Percentiles rank a stretch among this genome's conserved stretches.
Conservation (phyloP, 164 flowering plant genomes). For the Aristolochia californica region DNA sequence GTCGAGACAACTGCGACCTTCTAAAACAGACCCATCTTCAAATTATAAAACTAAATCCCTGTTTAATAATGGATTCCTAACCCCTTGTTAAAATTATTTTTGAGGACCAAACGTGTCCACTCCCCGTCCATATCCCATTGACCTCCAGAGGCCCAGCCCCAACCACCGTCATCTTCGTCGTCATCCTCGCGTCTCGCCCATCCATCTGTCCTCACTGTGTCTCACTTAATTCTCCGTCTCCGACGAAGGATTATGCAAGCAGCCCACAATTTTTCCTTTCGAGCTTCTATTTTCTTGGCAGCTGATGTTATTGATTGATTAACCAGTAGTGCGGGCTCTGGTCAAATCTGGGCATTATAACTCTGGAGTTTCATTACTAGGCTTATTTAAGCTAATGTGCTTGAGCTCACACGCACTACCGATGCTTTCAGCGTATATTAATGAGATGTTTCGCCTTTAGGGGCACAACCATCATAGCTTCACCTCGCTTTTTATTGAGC, state of each 20-base stretch:
- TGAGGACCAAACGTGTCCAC: neutral
- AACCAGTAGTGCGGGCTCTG: neutral
- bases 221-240: no score
- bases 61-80: neutral
- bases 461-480: conserved; percentile 1
- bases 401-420: neutral
- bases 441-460: neutral
- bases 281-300: no score
- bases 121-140: neutral
- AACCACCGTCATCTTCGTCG: neutral
- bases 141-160: neutral
- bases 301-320: no score
- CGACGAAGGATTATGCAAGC: neutral
- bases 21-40: neutral
- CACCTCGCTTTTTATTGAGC: neutral
- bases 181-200: neutral
- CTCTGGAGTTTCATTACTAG: neutral
- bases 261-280: no score
- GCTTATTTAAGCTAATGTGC: neutral
- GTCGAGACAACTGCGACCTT: neutral
- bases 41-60: neutral
- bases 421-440: neutral
- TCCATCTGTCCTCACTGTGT: neutral
- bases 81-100: neutral
- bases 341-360: neutral